These are phyloP conservation scores for Candida hispaniensis DNA, from an alignment of 805 yeast genomes.

Conservation along the genomic window DNA sequence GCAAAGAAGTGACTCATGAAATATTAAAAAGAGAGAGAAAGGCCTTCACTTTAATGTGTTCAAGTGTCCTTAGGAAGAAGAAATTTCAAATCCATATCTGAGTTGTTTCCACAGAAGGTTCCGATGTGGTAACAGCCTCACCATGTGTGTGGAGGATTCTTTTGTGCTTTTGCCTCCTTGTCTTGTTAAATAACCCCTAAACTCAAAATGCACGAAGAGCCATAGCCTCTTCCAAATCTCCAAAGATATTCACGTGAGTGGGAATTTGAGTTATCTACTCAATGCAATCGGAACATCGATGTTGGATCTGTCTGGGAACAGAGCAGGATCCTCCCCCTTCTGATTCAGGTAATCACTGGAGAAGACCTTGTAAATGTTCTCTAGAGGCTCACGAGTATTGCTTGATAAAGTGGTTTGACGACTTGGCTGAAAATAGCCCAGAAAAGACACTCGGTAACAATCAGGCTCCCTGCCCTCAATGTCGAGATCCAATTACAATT, in stretches of 20 bases:
- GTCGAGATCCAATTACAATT: constrained; percentile 24
- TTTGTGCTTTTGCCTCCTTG: not conserved
- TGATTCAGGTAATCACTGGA: constrained; percentile 33
- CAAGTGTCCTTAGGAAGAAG: too few relatives aligned
- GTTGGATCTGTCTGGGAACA: constrained; percentile 30
- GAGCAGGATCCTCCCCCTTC: constrained; percentile 28
- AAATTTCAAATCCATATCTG: too few relatives aligned
- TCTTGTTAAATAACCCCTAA: not conserved
- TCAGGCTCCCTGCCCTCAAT: constrained; percentile 27
- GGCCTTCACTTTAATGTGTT: too few relatives aligned
- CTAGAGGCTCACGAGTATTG: constrained; percentile 38
- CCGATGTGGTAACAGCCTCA: not conserved
- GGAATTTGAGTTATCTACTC: not conserved
- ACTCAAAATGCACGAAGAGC: not conserved
- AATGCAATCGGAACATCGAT: too few relatives aligned
- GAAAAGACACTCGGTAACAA: constrained; percentile 16
- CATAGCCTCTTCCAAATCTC: not conserved
- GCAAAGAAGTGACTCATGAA: constrained; percentile 1
- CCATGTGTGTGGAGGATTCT: not conserved
- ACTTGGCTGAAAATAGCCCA: constrained; percentile 22
- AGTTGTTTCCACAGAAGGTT: too few relatives aligned
- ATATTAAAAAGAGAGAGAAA: too few relatives aligned
- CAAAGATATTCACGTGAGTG: not conserved
- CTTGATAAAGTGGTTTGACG: constrained; percentile 34
- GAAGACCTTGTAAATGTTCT: constrained; percentile 38